Percentiles rank a stretch among this genome's conserved stretches.
phyloP scores from a whole-genome alignment of 176 grass and related monocot species.

The Saccharum officinarum region DNA sequence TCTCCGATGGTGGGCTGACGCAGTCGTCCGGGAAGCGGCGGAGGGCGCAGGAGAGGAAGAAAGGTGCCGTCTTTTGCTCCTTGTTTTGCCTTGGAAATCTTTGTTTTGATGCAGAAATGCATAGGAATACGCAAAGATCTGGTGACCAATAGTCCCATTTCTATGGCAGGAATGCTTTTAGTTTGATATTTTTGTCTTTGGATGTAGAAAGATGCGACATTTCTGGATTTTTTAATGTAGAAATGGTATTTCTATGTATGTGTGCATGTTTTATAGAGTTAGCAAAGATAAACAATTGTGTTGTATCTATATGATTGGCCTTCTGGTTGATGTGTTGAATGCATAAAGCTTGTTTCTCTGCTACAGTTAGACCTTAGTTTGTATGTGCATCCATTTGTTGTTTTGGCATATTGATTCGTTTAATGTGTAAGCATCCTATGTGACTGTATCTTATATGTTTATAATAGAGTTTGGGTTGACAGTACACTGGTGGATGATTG shows the following conservation, averaged over 20 bases:
- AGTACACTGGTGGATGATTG: not conserved
- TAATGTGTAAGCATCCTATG: not conserved
- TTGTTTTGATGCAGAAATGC: conserved; percentile 18
- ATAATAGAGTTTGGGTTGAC: conserved; percentile 6
- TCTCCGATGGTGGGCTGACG: conserved; percentile 55
- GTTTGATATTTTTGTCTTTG: conserved; percentile 18
- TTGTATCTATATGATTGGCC: not conserved
- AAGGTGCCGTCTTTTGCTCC: conserved; percentile 47
- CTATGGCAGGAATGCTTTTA: not conserved
- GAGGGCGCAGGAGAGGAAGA: conserved; percentile 61
- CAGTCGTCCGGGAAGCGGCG: conserved; percentile 42
- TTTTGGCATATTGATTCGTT: not conserved
- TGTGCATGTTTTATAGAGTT: not conserved
- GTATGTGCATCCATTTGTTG: not conserved
- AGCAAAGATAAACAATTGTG: not conserved
- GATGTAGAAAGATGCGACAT: conserved; percentile 11
- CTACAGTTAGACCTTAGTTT: conserved; percentile 24
- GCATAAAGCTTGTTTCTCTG: conserved; percentile 6
- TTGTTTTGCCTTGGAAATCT: not conserved
- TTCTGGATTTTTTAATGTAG: not conserved
- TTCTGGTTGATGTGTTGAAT: not conserved
- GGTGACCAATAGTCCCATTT: conserved; percentile 10
- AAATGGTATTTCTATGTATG: conserved; percentile 16
- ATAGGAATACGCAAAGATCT: conserved; percentile 37
- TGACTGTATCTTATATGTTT: not conserved